phyloP scores from a whole-genome alignment of 2,329 filamentous ascomycete species.

The Botrytis hyacinthi region DNA sequence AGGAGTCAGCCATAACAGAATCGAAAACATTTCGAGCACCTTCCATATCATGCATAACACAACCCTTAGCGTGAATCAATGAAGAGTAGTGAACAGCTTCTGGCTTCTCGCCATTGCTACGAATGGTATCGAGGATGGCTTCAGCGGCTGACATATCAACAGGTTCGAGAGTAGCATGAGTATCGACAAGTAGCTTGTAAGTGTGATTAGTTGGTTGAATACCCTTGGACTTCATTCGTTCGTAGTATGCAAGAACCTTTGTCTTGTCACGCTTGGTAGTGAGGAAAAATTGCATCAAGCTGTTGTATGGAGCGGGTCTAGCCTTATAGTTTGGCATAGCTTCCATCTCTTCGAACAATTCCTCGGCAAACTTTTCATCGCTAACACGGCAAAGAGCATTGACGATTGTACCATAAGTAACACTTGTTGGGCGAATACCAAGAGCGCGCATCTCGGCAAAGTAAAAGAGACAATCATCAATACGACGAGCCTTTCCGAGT shows the following conservation, averaged over 20 bases:
- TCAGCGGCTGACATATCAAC: conserved; percentile 87
- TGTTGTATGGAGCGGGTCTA: conserved; percentile 95
- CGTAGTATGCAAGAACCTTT: conserved; percentile 93
- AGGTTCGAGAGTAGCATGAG: conserved; percentile 89
- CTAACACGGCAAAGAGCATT: conserved; percentile 96
- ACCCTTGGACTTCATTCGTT: conserved; percentile 83
- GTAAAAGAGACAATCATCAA: conserved; percentile 97
- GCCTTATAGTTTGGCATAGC: conserved; percentile 98
- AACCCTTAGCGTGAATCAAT: conserved; percentile 92
- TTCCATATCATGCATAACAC: conserved; percentile 85
- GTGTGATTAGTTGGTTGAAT: conserved; percentile 94
- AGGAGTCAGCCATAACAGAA: conserved; percentile 65
- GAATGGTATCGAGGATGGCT: conserved; percentile 75
- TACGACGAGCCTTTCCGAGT: conserved; percentile 93
- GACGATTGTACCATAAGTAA: conserved; percentile 97
- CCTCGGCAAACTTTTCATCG: conserved; percentile 95
- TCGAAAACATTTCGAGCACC: conserved; percentile 83
- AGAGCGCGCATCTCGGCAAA: conserved; percentile 95
- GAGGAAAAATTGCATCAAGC: conserved; percentile 99
- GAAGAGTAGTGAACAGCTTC: conserved; percentile 96
- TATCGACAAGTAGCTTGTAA: conserved; percentile 95
- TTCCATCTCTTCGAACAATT: conserved; percentile 99
- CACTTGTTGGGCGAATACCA: conserved; percentile 91
- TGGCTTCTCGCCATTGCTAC: conserved; percentile 67
- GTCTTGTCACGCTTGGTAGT: conserved; percentile 93